A percentile compares a stretch with the other conserved stretches of the same genome.
These are phyloP conservation scores for Jacaranda copaia DNA, from an alignment of 257 asterid genomes.

Conservation along the genomic window DNA sequence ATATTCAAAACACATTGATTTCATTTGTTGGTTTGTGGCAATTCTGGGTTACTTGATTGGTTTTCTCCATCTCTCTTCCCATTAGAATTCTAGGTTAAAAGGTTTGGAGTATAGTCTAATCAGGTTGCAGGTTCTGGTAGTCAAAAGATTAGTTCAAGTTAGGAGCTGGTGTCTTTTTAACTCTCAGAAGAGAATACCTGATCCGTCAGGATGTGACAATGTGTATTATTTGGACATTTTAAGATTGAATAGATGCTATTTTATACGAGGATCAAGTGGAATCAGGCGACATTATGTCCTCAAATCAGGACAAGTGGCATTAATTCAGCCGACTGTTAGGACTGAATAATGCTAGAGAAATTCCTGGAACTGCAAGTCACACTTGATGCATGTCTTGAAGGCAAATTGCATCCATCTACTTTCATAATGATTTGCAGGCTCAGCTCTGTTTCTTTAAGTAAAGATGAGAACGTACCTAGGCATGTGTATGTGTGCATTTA, in stretches of 20 bases:
- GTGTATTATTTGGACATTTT: constrained; percentile 26
- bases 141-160: constrained; percentile 36
- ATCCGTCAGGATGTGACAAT: constrained; percentile 31
- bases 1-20: constrained; percentile 23
- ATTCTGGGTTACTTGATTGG: constrained; percentile 8
- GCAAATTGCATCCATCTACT: background rate
- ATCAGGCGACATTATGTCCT: background rate
- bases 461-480: too few species aligned
- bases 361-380: too few species aligned
- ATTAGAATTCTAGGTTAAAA: constrained; percentile 29
- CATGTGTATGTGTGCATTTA: too few species aligned
- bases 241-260: constrained; percentile 20
- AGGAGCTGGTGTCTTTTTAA: constrained; percentile 11
- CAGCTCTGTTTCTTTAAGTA: background rate
- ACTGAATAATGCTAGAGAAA: too few species aligned
- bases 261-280: constrained; percentile 15
- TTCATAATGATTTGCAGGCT: background rate
- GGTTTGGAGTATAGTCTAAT: constrained; percentile 29
- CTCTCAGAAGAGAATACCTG: constrained; percentile 6
- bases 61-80: constrained; percentile 19
- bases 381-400: background rate
- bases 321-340: too few species aligned
- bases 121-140: constrained; percentile 41
- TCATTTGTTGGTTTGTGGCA: constrained; percentile 30
- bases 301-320: background rate